Percentiles rank a stretch among this genome's conserved stretches.
These are phyloP conservation scores for Rhizophora mangle DNA, from an alignment of 345 rosid genomes.

Conservation along the genomic window DNA sequence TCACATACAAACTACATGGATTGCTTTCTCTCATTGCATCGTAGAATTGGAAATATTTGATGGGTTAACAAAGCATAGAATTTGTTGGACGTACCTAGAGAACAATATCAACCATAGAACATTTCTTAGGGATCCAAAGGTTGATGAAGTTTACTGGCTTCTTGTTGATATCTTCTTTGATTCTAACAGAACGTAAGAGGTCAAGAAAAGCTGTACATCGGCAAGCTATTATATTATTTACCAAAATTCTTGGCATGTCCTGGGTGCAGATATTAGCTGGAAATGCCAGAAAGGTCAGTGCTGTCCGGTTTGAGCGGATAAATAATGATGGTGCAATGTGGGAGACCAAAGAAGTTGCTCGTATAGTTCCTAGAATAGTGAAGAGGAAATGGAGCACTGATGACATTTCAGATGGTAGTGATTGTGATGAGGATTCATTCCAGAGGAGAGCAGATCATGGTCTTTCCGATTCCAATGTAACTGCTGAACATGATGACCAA, in stretches of 20 bases:
- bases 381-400: constrained; percentile 74
- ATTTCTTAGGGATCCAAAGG: background rate
- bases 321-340: constrained; percentile 43
- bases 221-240: constrained; percentile 10
- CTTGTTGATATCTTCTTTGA: background rate
- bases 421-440: constrained; percentile 36
- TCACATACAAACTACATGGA: background rate
- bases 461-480: constrained; percentile 44
- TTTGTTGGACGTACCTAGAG: background rate
- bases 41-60: background rate
- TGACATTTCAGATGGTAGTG: constrained; percentile 38
- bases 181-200: background rate
- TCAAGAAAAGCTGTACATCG: constrained; percentile 2
- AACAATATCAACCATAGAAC: background rate
- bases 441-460: constrained; percentile 35
- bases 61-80: background rate
- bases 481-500: constrained; percentile 45
- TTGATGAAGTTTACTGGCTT: background rate
- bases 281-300: constrained; percentile 94
- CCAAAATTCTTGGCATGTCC: constrained; percentile 3
- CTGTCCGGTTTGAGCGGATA: constrained; percentile 78
- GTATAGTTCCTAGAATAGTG: constrained; percentile 69
- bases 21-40: constrained; percentile 4
- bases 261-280: constrained; percentile 78
- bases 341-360: constrained; percentile 63